phyloP scores from a whole-genome alignment of 192 early-diverging fungal species.

The Dissophora ornata region DNA sequence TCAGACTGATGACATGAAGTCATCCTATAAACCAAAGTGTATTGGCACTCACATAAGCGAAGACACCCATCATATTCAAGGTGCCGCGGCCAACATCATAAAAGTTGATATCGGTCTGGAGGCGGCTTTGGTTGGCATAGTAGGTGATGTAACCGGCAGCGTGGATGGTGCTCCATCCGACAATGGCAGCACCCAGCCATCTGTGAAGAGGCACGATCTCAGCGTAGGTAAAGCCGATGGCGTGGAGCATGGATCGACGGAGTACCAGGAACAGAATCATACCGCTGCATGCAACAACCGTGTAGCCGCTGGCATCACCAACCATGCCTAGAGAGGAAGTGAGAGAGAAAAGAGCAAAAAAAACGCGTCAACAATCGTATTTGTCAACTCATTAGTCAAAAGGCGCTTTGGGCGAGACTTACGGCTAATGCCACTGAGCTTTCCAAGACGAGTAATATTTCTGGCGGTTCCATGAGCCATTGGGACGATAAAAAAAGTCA shows the following conservation, averaged over 20 bases:
- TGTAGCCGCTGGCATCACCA: constrained; percentile 43
- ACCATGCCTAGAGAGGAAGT: constrained; percentile 29
- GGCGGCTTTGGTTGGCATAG: constrained; percentile 20
- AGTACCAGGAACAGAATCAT: constrained; percentile 53
- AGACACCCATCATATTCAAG: constrained; percentile 53
- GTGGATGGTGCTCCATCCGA: constrained; percentile 46
- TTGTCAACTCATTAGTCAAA: too few relatives aligned
- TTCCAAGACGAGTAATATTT: constrained; percentile 23
- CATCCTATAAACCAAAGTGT: neutral
- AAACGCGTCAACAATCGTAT: neutral
- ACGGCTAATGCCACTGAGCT: constrained; percentile 36
- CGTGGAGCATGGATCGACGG: constrained; percentile 52
- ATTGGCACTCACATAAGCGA: constrained; percentile 40
- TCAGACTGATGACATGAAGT: neutral
- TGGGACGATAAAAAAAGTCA: constrained; percentile 28
- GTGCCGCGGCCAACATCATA: constrained; percentile 30
- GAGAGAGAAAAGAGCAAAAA: neutral
- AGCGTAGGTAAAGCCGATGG: constrained; percentile 51
- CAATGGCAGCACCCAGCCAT: constrained; percentile 49
- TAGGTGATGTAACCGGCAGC: constrained; percentile 37
- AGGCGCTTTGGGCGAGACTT: too few relatives aligned
- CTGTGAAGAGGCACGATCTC: constrained; percentile 49
- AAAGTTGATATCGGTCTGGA: constrained; percentile 47
- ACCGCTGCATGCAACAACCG: constrained; percentile 36
- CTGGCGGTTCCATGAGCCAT: constrained; percentile 8